Percentiles rank a stretch among this genome's conserved stretches.
These are phyloP conservation scores for Aspergillus thermomutatus DNA, from an alignment of 2,329 filamentous ascomycete species.

Conservation along the genomic window DNA sequence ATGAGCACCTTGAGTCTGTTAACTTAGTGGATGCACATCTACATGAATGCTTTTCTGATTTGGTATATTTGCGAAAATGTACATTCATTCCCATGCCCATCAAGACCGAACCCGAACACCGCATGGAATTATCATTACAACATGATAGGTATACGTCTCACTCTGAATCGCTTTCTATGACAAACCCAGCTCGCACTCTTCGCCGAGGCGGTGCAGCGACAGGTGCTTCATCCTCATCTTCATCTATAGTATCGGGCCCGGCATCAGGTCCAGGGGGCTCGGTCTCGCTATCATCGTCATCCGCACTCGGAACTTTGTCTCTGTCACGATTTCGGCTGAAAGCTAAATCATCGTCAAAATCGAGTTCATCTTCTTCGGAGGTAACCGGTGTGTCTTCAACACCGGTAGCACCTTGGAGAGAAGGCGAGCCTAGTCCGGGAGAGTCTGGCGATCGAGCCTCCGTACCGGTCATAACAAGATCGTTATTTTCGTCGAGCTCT, in stretches of 20 bases:
- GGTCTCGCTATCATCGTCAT: background rate
- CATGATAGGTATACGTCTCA: slow-evolving; percentile 15
- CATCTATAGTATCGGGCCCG: slow-evolving; percentile 6
- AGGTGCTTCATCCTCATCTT: slow-evolving; percentile 30
- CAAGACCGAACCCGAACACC: slow-evolving; percentile 16
- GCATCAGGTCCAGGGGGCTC: slow-evolving; percentile 4
- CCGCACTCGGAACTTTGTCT: slow-evolving; percentile 10
- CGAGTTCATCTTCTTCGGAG: slow-evolving; percentile 30
- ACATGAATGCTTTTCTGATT: background rate
- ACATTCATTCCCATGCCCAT: background rate
- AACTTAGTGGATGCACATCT: background rate
- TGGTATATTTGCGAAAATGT: background rate
- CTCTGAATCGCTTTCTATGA: slow-evolving; percentile 44
- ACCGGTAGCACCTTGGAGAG: slow-evolving; percentile 5
- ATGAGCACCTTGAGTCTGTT: background rate
- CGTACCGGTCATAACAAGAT: slow-evolving; percentile 29
- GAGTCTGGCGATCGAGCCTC: slow-evolving; percentile 18
- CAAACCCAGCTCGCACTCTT: slow-evolving; percentile 38
- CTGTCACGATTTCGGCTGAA: slow-evolving; percentile 24
- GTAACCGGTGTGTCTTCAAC: slow-evolving; percentile 22
- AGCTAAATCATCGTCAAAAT: slow-evolving; percentile 33
- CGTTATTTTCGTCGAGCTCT: slow-evolving; percentile 26
- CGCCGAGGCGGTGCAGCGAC: slow-evolving; percentile 28
- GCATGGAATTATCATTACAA: slow-evolving; percentile 25
- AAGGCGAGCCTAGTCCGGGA: slow-evolving; percentile 9